Percentiles rank a stretch among this genome's conserved stretches.
Evolutionary conservation across 1,139 yeast genomes (phyloP).

Genomic region (Hyphopichia wangnamkhiaoensis): DNA sequence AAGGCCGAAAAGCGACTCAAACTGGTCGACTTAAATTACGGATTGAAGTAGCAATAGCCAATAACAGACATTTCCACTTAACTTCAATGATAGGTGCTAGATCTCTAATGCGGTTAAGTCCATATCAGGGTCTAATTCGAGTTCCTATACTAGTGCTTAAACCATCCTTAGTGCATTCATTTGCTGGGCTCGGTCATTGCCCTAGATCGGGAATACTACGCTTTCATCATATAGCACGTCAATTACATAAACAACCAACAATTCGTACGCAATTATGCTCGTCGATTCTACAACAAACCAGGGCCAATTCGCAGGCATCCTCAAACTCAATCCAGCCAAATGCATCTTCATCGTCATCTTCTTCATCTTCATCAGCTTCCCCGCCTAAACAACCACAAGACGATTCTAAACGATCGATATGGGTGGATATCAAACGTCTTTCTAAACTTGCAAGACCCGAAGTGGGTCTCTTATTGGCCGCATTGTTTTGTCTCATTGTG

Average conservation of each 20-base stretch:
- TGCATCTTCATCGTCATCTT: constrained; percentile 3
- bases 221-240: neutral
- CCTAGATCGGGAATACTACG: constrained; percentile 8
- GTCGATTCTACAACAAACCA: neutral
- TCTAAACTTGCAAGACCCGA: constrained; percentile 40
- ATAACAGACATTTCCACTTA: too few species aligned
- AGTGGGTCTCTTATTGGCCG: constrained; percentile 35
- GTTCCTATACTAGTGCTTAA: too few species aligned
- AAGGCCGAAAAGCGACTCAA: too few species aligned
- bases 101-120: too few species aligned
- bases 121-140: too few species aligned
- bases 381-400: neutral
- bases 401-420: neutral
- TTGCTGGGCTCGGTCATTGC: neutral
- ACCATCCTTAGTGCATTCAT: neutral
- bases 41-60: too few species aligned
- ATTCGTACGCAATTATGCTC: neutral
- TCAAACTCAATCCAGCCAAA: too few species aligned
- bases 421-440: constrained; percentile 1
- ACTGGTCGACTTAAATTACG: too few species aligned
- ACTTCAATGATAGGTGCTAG: too few species aligned
- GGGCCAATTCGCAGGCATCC: too few species aligned
- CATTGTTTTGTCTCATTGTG: constrained; percentile 64
- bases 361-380: constrained; percentile 14
- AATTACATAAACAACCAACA: neutral